A percentile compares a stretch with the other conserved stretches of the same genome.
Conservation (phyloP, 208 protist genomes). For the Zelonia costaricensis region DNA sequence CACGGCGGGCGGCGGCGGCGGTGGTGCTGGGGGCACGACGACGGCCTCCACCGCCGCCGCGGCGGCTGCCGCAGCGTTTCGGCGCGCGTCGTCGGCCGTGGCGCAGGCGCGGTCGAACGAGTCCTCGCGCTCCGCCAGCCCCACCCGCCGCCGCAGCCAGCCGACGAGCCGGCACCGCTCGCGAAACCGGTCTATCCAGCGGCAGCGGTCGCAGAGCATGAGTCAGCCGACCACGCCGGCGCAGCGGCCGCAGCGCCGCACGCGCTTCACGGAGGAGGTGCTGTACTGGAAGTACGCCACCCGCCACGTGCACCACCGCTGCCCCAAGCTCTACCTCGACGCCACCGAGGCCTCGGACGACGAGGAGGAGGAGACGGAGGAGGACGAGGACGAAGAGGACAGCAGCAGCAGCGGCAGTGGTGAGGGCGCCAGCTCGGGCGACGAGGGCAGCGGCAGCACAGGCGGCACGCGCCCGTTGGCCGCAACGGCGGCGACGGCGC, state of each 20-base stretch:
- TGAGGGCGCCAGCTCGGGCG: constrained; percentile 2
- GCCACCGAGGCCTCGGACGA: constrained; percentile 32
- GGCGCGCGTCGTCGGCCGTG: no score
- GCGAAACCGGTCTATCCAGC: neutral
- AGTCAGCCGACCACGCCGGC: neutral
- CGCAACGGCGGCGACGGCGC: neutral
- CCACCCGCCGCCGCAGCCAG: neutral
- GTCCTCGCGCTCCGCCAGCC: constrained; percentile 5
- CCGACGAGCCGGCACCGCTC: neutral
- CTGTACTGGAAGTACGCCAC: constrained; percentile 45
- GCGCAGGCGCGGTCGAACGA: neutral
- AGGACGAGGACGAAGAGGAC: constrained; percentile 25
- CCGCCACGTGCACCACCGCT: constrained; percentile 54
- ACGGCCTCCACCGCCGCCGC: no score
- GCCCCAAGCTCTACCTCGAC: constrained; percentile 51
- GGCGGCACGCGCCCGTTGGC: neutral
- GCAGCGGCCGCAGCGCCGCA: constrained; percentile 14
- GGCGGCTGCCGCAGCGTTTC: neutral
- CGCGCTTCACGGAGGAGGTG: constrained; percentile 30
- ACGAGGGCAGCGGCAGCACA: neutral
- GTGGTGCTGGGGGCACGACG: neutral
- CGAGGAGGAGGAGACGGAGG: constrained; percentile 23
- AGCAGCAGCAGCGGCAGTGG: constrained; percentile 4
- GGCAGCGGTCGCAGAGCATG: neutral
- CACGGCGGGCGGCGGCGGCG: neutral